A percentile compares a stretch with the other conserved stretches of the same genome.
Conservation (phyloP, 306 rosid species). For the Parietaria judaica region DNA sequence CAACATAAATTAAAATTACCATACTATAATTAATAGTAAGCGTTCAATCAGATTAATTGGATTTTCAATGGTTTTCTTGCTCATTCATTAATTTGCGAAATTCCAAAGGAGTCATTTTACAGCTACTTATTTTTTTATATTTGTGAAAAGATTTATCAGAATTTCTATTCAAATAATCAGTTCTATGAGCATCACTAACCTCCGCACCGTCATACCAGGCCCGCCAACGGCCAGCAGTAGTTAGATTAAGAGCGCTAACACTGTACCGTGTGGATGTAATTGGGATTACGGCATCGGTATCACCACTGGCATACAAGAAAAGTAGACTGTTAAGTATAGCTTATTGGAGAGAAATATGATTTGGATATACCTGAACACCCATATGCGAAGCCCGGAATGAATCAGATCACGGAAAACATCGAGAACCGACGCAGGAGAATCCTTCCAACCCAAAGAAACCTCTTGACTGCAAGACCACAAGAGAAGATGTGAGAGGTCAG, state of each 20-base stretch:
- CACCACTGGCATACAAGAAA: conserved; percentile 53
- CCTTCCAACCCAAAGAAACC: conserved; percentile 46
- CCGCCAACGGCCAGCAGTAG: conserved; percentile 53
- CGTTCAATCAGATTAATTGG: too few species aligned
- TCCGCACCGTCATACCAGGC: conserved; percentile 76
- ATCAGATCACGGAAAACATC: conserved; percentile 61
- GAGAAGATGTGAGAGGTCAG: conserved; percentile 3
- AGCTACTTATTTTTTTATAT: too few species aligned
- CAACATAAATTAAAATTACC: too few species aligned
- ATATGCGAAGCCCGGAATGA: conserved; percentile 55
- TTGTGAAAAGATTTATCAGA: too few species aligned
- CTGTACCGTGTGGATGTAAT: conserved; percentile 74
- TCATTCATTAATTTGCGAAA: too few species aligned
- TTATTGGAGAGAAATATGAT: background rate
- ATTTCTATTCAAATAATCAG: background rate
- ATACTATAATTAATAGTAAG: too few species aligned
- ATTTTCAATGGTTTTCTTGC: too few species aligned
- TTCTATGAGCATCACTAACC: conserved; percentile 26
- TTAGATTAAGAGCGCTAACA: conserved; percentile 62
- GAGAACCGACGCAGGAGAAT: conserved; percentile 68
- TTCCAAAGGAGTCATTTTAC: too few species aligned
- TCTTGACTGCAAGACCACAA: conserved; percentile 25
- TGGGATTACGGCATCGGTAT: conserved; percentile 64
- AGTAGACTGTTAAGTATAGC: background rate
- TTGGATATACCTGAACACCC: conserved; percentile 71